Conservation (phyloP, 116 monocot species). For the Zostera marina region DNA sequence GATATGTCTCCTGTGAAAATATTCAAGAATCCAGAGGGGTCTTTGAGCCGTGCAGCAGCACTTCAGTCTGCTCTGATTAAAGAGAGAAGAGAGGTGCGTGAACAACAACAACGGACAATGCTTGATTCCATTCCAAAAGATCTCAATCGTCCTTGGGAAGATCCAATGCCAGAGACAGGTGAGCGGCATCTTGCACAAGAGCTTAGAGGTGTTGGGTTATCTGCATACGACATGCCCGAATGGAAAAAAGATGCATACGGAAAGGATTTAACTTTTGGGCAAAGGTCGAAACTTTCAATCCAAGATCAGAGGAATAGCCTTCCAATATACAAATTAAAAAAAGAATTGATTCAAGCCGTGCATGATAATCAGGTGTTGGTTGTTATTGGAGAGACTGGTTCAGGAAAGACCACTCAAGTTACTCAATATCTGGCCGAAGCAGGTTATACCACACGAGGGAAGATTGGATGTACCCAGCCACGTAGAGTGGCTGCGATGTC, state of each 20-base stretch:
- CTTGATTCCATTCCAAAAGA: slow-evolving; percentile 96
- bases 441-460: slow-evolving; percentile 81
- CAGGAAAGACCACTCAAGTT: slow-evolving; percentile 96
- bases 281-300: slow-evolving; percentile 84
- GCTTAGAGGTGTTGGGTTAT: slow-evolving; percentile 85
- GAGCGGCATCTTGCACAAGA: slow-evolving; percentile 96
- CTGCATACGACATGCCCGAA: slow-evolving; percentile 98
- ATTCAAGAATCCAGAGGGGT: slow-evolving; percentile 96
- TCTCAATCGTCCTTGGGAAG: slow-evolving; percentile 96
- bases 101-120: slow-evolving; percentile 94
- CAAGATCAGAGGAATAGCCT: slow-evolving; percentile 94
- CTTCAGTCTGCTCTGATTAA: slow-evolving; percentile 91
- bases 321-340: slow-evolving; percentile 90
- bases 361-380: slow-evolving; percentile 90
- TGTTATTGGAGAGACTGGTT: slow-evolving; percentile 95
- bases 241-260: slow-evolving; percentile 99
- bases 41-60: slow-evolving; percentile 83
- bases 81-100: slow-evolving; percentile 86
- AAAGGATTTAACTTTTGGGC: slow-evolving; percentile 85
- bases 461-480: slow-evolving; percentile 94
- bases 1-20: slow-evolving; percentile 99
- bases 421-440: slow-evolving; percentile 97
- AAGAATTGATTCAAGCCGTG: slow-evolving; percentile 89
- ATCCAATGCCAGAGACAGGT: slow-evolving; percentile 94
- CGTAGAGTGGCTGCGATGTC: slow-evolving; percentile 95